Evolutionary conservation across 2,329 filamentous ascomycete species (phyloP).

Genomic region (Ophiostoma triangulosporum): DNA sequence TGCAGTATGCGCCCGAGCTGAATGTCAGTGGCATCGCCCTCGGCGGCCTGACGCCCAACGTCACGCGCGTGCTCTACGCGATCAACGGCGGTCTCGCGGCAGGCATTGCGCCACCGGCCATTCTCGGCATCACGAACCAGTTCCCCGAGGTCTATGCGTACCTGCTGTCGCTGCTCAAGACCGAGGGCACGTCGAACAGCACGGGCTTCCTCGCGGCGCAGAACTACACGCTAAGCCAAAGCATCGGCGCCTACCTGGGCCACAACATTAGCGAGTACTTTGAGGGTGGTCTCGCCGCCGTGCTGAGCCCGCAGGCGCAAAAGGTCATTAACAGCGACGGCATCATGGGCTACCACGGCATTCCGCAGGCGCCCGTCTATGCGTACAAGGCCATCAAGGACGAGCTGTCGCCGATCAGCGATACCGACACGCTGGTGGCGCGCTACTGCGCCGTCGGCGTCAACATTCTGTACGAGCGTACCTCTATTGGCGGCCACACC

Average conservation of each 20-base stretch:
- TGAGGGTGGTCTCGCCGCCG: constrained; percentile 19
- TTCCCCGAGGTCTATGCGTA: constrained; percentile 19
- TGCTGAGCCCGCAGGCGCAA: constrained; percentile 12
- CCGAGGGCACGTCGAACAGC: constrained; percentile 20
- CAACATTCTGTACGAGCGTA: constrained; percentile 30
- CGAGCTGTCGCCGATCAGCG: constrained; percentile 26
- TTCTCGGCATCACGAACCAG: constrained; percentile 23
- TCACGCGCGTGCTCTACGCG: constrained; percentile 22
- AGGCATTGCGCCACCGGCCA: constrained; percentile 24
- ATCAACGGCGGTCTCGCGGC: constrained; percentile 21
- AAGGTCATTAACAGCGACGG: constrained; percentile 20
- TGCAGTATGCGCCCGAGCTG: constrained; percentile 34
- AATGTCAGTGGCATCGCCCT: constrained; percentile 30
- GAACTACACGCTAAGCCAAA: constrained; percentile 18
- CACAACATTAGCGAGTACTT: constrained; percentile 30
- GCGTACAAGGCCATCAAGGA: constrained; percentile 34
- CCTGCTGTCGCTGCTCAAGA: constrained; percentile 18
- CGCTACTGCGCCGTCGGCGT: constrained; percentile 24
- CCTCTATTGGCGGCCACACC: constrained; percentile 27
- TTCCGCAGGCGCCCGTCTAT: constrained; percentile 31
- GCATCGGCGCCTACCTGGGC: constrained; percentile 18
- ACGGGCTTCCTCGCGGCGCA: constrained; percentile 21
- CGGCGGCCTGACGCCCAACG: constrained; percentile 31
- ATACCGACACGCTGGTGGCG: constrained; percentile 23
- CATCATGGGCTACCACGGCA: constrained; percentile 24